Percentiles rank a stretch among this genome's conserved stretches.
phyloP scores from a whole-genome alignment of 768 basidiomycete species.

The Podaxis pistillaris region DNA sequence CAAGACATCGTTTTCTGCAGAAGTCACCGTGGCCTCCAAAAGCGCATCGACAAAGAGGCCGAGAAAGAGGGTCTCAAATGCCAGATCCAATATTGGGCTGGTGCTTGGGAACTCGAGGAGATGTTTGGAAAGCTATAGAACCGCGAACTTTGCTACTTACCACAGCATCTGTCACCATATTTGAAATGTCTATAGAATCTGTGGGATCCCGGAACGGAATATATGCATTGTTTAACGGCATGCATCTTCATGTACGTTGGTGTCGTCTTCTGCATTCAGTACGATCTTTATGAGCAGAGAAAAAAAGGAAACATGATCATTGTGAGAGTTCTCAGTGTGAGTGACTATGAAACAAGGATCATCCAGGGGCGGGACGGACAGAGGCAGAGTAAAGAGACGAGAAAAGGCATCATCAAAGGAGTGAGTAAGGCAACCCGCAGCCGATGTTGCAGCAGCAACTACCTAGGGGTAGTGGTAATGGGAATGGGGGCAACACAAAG shows the following conservation, averaged over 20 bases:
- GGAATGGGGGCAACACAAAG: not conserved
- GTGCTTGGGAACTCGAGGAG: conserved; percentile 97
- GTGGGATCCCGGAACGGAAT: not conserved
- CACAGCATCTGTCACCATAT: not conserved
- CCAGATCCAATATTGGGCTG: conserved; percentile 81
- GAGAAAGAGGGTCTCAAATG: conserved; percentile 62
- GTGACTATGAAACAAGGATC: conserved; percentile 6
- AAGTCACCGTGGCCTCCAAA: conserved; percentile 72
- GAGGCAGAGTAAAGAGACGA: not conserved
- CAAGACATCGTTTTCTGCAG: conserved; percentile 85
- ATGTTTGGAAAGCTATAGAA: conserved; percentile 49
- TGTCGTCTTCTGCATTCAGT: not conserved
- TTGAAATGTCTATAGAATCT: not conserved
- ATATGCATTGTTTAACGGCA: not conserved
- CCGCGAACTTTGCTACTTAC: not conserved
- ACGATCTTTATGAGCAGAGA: not conserved
- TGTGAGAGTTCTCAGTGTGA: conserved; percentile 4
- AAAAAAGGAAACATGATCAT: conserved; percentile 7
- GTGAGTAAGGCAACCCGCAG: not conserved
- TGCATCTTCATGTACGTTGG: not conserved
- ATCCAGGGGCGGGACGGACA: not conserved
- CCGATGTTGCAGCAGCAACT: not conserved
- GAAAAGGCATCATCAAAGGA: not conserved
- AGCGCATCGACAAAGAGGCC: conserved; percentile 75
- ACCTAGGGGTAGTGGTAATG: not conserved